phyloP scores from a whole-genome alignment of 2,329 filamentous ascomycete genomes.

The Ascochyta viciae-villosae region DNA sequence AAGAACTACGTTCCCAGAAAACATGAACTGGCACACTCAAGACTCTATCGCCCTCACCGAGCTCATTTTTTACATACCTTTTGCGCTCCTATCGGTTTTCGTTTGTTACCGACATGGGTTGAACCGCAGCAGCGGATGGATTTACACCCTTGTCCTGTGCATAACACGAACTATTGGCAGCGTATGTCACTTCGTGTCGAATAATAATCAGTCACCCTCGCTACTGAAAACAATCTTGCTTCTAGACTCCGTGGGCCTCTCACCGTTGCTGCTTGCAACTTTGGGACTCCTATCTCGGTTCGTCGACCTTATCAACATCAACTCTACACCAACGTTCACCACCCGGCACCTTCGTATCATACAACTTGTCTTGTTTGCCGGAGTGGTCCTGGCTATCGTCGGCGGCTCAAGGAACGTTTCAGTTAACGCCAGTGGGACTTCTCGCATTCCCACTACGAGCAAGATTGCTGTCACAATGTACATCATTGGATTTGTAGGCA shows the following conservation, averaged over 20 bases:
- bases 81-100: constrained; percentile 36
- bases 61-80: constrained; percentile 48
- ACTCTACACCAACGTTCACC: constrained; percentile 26
- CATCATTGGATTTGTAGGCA: constrained; percentile 22
- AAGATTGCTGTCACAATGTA: constrained; percentile 28
- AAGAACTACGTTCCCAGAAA: background rate
- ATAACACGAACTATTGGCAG: constrained; percentile 60
- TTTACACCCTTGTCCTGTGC: constrained; percentile 62
- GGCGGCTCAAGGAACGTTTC: constrained; percentile 18
- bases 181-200: constrained; percentile 58
- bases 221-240: constrained; percentile 53
- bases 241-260: constrained; percentile 58
- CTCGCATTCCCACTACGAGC: constrained; percentile 25
- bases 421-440: constrained; percentile 16
- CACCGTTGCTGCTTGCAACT: constrained; percentile 57
- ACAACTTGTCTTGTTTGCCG: constrained; percentile 40
- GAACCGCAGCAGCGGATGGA: constrained; percentile 58
- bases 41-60: constrained; percentile 35
- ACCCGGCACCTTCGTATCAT: constrained; percentile 38
- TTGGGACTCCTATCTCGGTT: constrained; percentile 54
- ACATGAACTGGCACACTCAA: constrained; percentile 13
- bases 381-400: constrained; percentile 46
- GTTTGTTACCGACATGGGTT: constrained; percentile 50
- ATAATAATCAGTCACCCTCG: constrained; percentile 50
- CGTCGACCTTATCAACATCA: constrained; percentile 24